A percentile compares a stretch with the other conserved stretches of the same genome.
phyloP scores from a whole-genome alignment of 257 asterid genomes.

The Eustoma russellianum region DNA sequence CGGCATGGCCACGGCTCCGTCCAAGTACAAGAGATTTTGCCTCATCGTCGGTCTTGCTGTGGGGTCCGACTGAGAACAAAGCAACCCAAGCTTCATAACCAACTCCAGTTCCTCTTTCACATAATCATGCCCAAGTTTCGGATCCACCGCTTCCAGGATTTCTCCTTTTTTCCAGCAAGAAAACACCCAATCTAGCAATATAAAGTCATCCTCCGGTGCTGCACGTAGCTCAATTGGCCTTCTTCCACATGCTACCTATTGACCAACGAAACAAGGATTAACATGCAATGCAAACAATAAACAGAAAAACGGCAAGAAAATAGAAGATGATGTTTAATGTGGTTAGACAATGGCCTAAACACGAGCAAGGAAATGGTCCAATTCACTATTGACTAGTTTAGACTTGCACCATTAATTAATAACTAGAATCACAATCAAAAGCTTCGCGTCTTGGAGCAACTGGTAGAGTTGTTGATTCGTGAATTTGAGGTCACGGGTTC shows the following conservation, averaged over 20 bases:
- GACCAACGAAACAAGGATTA: too few species aligned
- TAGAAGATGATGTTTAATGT: too few species aligned
- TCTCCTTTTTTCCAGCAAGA: conserved; percentile 32
- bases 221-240: conserved; percentile 43
- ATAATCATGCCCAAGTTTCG: conserved; percentile 20
- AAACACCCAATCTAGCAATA: conserved; percentile 46
- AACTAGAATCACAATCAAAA: too few species aligned
- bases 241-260: conserved; percentile 39
- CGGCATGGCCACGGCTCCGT: conserved; percentile 9
- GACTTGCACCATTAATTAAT: too few species aligned
- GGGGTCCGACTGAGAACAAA: conserved; percentile 35
- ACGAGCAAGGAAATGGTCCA: too few species aligned
- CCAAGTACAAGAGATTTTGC: conserved; percentile 41
- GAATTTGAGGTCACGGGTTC: too few species aligned
- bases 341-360: too few species aligned
- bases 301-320: too few species aligned
- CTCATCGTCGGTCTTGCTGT: conserved; percentile 44
- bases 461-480: too few species aligned
- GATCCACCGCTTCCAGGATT: conserved; percentile 39
- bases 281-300: too few species aligned
- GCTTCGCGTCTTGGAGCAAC: too few species aligned
- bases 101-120: conserved; percentile 25
- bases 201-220: conserved; percentile 26
- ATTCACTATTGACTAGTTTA: too few species aligned
- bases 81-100: conserved; percentile 43